phyloP scores from a whole-genome alignment of 2,329 filamentous ascomycete species.

The Helotiales sp. region DNA sequence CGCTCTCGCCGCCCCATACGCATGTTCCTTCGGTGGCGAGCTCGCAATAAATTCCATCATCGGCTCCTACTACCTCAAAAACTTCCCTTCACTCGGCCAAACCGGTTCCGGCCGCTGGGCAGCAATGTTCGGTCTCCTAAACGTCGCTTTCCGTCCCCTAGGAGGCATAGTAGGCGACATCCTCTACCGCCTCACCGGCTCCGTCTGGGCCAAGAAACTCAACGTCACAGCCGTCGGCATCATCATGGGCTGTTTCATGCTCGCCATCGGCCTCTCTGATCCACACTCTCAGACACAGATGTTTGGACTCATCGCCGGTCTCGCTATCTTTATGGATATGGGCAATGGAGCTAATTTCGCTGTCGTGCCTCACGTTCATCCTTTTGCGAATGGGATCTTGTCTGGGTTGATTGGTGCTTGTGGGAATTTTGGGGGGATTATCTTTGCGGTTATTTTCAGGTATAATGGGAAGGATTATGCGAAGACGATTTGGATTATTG shows the following conservation, averaged over 20 bases:
- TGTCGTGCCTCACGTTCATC: constrained; percentile 80
- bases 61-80: constrained; percentile 58
- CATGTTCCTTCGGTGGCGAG: constrained; percentile 62
- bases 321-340: constrained; percentile 81
- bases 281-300: constrained; percentile 62
- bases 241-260: constrained; percentile 56
- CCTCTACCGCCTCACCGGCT: constrained; percentile 35
- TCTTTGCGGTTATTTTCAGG: constrained; percentile 82
- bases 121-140: constrained; percentile 74
- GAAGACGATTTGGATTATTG: constrained; percentile 78
- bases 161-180: constrained; percentile 59
- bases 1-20: constrained; percentile 55
- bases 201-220: constrained; percentile 65
- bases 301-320: constrained; percentile 73
- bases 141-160: constrained; percentile 64
- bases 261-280: constrained; percentile 62
- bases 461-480: constrained; percentile 69
- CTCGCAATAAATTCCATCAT: constrained; percentile 64
- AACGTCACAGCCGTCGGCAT: constrained; percentile 57
- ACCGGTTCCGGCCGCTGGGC: constrained; percentile 62
- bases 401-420: constrained; percentile 75
- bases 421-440: constrained; percentile 81
- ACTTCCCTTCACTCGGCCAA: constrained; percentile 59
- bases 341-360: constrained; percentile 86
- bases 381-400: constrained; percentile 74